Base-by-base conservation (phyloP, 75 land plant species). In the Gnetum montanum region DNA sequence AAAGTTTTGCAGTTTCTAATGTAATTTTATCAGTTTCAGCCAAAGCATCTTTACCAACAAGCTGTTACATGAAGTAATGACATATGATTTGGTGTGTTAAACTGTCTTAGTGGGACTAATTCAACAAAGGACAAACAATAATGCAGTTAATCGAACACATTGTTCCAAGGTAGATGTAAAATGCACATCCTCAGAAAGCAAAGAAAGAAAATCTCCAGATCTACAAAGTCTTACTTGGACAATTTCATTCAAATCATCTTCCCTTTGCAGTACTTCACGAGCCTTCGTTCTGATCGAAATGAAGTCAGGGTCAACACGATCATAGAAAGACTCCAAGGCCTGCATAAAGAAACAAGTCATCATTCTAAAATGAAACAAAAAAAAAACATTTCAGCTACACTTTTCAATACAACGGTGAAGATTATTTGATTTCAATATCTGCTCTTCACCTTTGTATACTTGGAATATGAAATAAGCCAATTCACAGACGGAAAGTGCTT, bases 221-320 rank as follows among this genome's bases (percentile, higher is more conserved):
- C n/a, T n/a, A n/a, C n/a, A n/a, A n/a, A n/a, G n/a, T n/a, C 55
- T 56, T 81, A 86, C 99, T 75, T 95, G 99, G n/a, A 95, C 99
- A 84, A 95, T 95, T 76, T 95, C 99, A 81, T 95, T 95, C 65
- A 95, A 56, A 65, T 95, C 99, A 68, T 95, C 99, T 64, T 95
- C 99, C 43, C 99, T 74, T 57, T 95, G 99, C 65, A 95, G 60
- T n/a, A 95, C 92, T 60, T 95, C 99, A 49, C 99, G 88, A 34
- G 99, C 99, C 69, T 95, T 95, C 37, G 99, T 90, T 64, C 99
- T 80, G 59, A 95, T 91, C 49, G 76, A 74, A 38, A 95, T 91
- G 45, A 95, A 95, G 54, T 95, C 96, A 26, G 85, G 73, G 73
- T 95, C 99, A 64, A 83, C 90, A 43, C 71, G 67, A 63, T 95